These are phyloP conservation scores for Penicillium capsulatum DNA, from an alignment of 2,329 filamentous ascomycete genomes.

Conservation along the genomic window DNA sequence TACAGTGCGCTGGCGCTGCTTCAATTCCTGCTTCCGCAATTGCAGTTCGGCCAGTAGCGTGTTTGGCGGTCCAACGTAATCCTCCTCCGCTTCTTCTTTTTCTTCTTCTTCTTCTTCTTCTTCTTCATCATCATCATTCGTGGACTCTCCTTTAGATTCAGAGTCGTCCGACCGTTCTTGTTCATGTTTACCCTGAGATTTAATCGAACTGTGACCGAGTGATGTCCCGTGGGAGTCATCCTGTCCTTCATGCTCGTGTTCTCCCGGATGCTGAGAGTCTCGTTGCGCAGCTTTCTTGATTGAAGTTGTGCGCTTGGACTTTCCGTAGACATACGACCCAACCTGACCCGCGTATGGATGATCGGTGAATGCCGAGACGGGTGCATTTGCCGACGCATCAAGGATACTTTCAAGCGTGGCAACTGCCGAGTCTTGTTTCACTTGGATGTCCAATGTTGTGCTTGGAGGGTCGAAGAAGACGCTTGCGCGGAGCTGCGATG, in stretches of 20 bases:
- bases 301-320: slow-evolving; percentile 27
- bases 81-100: slow-evolving; percentile 41
- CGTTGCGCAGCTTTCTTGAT: slow-evolving; percentile 23
- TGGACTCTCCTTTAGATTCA: slow-evolving; percentile 4
- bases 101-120: slow-evolving; percentile 33
- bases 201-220: slow-evolving; percentile 11
- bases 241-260: slow-evolving; percentile 1
- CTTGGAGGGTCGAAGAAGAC: slow-evolving; percentile 77
- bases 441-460: slow-evolving; percentile 51
- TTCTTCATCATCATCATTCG: slow-evolving; percentile 13
- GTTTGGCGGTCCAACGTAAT: slow-evolving; percentile 69
- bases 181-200: slow-evolving; percentile 16
- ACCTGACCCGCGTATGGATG: slow-evolving; percentile 76
- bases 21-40: slow-evolving; percentile 82
- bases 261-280: slow-evolving; percentile 28
- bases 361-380: slow-evolving; percentile 86
- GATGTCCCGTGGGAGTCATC: no score
- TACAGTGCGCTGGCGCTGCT: slow-evolving; percentile 69
- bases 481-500: slow-evolving; percentile 83
- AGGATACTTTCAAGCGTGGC: slow-evolving; percentile 87
- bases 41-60: slow-evolving; percentile 91
- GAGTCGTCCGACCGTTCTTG: no score
- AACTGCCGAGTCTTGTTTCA: slow-evolving; percentile 75
- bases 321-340: slow-evolving; percentile 71
- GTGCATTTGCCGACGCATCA: slow-evolving; percentile 80